These are phyloP conservation scores for Paspalum vaginatum DNA, from an alignment of 176 grass and related monocot species.

Conservation along the genomic window DNA sequence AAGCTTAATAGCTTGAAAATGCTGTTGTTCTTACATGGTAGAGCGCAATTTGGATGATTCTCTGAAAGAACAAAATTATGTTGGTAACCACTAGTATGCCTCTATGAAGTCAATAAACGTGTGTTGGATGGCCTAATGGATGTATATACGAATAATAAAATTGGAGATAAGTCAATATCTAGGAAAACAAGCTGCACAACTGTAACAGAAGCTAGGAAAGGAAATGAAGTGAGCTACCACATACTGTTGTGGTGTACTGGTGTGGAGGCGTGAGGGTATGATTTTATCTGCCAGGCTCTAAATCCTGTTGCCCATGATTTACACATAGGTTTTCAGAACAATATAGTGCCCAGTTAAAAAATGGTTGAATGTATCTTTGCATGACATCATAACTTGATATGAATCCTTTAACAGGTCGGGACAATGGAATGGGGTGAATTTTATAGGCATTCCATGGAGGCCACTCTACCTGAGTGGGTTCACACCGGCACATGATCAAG, in stretches of 20 bases:
- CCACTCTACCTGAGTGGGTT: conserved; percentile 69
- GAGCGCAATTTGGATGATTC: conserved; percentile 18
- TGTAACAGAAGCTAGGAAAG: conserved; percentile 17
- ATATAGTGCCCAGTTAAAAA: background rate
- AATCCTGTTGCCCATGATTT: background rate
- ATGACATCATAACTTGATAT: conserved; percentile 37
- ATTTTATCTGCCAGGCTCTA: background rate
- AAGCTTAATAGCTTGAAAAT: background rate
- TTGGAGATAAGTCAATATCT: background rate
- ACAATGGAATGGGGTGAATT: conserved; percentile 65
- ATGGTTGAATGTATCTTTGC: conserved; percentile 6
- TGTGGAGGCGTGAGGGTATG: background rate
- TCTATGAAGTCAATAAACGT: background rate
- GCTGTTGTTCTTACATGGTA: conserved; percentile 1
- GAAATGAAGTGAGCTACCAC: conserved; percentile 11
- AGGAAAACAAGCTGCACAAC: conserved; percentile 12
- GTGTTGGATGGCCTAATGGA: background rate
- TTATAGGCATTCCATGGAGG: conserved; percentile 77
- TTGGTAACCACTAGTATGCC: background rate
- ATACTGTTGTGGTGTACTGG: background rate
- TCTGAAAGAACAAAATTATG: background rate
- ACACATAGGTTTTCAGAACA: background rate
- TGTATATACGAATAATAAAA: conserved; percentile 22
- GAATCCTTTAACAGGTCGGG: conserved; percentile 50
- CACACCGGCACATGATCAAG: conserved; percentile 30